Base-by-base conservation (phyloP, 257 asterid species). In the Nicotiana obtusifolia region DNA sequence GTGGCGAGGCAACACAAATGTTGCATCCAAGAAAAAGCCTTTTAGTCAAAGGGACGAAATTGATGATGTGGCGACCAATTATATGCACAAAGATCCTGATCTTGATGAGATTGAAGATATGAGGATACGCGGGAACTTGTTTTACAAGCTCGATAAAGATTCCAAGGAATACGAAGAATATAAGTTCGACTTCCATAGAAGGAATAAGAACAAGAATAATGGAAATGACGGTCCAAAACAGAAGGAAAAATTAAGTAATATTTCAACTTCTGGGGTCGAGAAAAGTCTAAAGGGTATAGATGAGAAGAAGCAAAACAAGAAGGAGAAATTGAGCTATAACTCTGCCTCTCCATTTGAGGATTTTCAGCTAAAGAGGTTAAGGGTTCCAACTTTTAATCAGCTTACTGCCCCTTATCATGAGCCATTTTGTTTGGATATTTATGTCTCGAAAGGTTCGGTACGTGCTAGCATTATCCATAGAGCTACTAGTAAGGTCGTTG, bases 391-490 rank as follows among this genome's bases (percentile, higher is more conserved):
- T 61, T 95, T 91, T 86, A 95, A 93, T 82, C 97, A 95, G 83
- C 89, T 82, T 69, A 93, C 97, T 4, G 93, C 92, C 9, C 89
- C 98, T 47, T 95, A 91, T 87, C 99, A 95, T 20, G 93, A 92
- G 59, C 99, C 97, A 0, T 92, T 92, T 86, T 95, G 98, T 81
- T 86, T 93, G 88, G 99, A 93, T 77, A 87, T 93, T 61, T 89
- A 85, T 64, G 77, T 95, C 26, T 88, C 97, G 0, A 93, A 87
- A 71, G 95, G 93, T 9, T 95, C 98, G 0, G 93, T 89, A 7
- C 91, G 98, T 57, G 98, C 97, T 13, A 85, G 99, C 92, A 85
- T 95, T 30, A 88, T 92, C 49, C 97, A 95, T 62, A 92, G 98
- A 5, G 93, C 92, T 53, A 92, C 98, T 59, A 93, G 99, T 90